Percentiles rank a stretch among this genome's conserved stretches.
Conservation (phyloP, 2,329 filamentous ascomycete species). For the Proliferodiscus dingleyae region DNA sequence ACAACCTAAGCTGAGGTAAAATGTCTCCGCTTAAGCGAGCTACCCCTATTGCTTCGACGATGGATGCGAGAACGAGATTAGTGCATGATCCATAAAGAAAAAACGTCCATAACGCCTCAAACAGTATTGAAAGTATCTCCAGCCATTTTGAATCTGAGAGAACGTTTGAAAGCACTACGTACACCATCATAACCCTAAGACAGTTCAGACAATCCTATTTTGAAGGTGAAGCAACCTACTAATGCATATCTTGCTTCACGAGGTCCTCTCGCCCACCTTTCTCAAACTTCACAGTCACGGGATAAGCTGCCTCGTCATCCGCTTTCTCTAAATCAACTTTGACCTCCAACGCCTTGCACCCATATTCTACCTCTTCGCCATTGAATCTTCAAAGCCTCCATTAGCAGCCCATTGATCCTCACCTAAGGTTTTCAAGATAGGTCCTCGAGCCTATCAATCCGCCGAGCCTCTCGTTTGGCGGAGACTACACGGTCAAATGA, state of each 20-base stretch:
- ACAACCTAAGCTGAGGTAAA: no score
- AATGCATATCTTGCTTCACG: slow-evolving; percentile 23
- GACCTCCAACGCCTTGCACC: slow-evolving; percentile 50
- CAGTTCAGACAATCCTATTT: slow-evolving; percentile 31
- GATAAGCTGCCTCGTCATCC: slow-evolving; percentile 48
- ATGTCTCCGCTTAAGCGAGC: no score
- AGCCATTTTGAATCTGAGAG: slow-evolving; percentile 45
- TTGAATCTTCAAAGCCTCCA: slow-evolving; percentile 53
- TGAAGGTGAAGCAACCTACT: slow-evolving; percentile 33
- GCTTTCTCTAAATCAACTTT: slow-evolving; percentile 45
- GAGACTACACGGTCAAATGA: no score
- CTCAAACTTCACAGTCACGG: slow-evolving; percentile 53
- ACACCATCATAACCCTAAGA: slow-evolving; percentile 52
- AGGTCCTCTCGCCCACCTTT: slow-evolving; percentile 52
- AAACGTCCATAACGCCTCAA: slow-evolving; percentile 55
- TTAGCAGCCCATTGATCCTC: slow-evolving; percentile 60
- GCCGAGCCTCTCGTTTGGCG: no score
- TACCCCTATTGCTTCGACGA: no score
- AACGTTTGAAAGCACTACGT: slow-evolving; percentile 42
- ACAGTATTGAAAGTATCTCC: slow-evolving; percentile 53
- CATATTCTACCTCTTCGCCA: slow-evolving; percentile 53
- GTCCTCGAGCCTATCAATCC: no score
- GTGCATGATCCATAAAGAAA: no score
- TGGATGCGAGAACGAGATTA: no score
- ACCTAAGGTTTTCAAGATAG: slow-evolving; percentile 71